Evolutionary conservation across 129 eudicot genomes (phyloP).

Genomic region (Escallonia rubra): DNA sequence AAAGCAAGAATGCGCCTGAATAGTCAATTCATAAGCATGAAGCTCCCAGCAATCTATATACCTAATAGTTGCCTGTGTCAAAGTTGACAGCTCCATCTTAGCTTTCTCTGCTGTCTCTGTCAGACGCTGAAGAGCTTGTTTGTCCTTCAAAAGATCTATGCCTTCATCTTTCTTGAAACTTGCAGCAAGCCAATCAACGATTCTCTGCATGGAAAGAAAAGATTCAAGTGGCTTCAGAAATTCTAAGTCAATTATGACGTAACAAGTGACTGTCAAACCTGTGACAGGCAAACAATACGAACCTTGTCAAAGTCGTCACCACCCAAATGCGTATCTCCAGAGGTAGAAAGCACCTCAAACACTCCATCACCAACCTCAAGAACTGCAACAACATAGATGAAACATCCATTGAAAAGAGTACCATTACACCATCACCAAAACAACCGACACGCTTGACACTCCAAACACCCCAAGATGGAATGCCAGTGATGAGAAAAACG

Average conservation of each 20-base stretch:
- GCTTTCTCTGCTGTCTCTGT: slow-evolving; percentile 99
- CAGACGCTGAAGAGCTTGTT: slow-evolving; percentile 95
- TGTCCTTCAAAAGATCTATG: slow-evolving; percentile 89
- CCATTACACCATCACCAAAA: no score
- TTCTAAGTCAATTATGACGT: neutral
- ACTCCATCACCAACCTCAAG: slow-evolving; percentile 99
- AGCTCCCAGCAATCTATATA: slow-evolving; percentile 6
- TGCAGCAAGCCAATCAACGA: slow-evolving; percentile 95
- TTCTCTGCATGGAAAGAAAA: slow-evolving; percentile 42
- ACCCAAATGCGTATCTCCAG: slow-evolving; percentile 98
- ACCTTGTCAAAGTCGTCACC: slow-evolving; percentile 99
- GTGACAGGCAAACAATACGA: neutral
- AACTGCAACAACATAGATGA: slow-evolving; percentile 32
- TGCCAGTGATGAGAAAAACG: no score
- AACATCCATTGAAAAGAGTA: no score
- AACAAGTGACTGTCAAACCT: neutral
- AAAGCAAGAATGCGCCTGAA: neutral
- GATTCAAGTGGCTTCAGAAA: neutral
- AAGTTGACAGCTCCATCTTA: slow-evolving; percentile 93
- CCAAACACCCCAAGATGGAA: no score
- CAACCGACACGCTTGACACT: no score
- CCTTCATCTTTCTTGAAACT: slow-evolving; percentile 88
- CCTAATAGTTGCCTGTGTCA: slow-evolving; percentile 94
- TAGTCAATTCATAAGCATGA: neutral
- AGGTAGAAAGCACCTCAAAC: slow-evolving; percentile 98